Base-by-base conservation (phyloP, 108 stramenopile genomes). In the Thalassiosira profunda region DNA sequence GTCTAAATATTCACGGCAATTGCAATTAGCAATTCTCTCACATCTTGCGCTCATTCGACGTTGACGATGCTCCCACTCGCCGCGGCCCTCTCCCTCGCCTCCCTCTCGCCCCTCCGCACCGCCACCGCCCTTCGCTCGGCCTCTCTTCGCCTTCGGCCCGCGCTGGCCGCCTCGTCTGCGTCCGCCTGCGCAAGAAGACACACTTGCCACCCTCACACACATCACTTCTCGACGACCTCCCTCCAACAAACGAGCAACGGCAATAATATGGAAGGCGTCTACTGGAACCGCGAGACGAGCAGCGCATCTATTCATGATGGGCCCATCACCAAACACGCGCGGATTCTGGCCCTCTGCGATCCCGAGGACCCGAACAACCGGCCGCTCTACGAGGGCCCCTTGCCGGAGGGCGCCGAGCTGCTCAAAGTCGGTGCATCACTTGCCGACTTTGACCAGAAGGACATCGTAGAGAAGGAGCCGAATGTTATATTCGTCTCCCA, bases 401-500 rank as follows among this genome's bases (percentile, higher is more conserved):
- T 93, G 2, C 92, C 92, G 21, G 51, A 76, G 40, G 88, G 88
- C 1, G 76, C 82, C 25, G 47, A 66, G 38, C 38, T 93, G 6
- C 64, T 93, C 11, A 81, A 75, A 8, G 61, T 88, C 17, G 92
- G 89, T 42, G 56, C 76, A 4, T 36, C 72, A 0, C 42, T 86
- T 4, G 86, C 75, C 0, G 84, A 87, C 45, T 87, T 93, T 71
- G 82, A 86, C 44, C 36, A 85, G 24, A 74, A 66, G 4, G 30
- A 45, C 4, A 63, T 90, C 9, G 41, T 64, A 36, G 31, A 43
- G 54, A 67, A 80, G 55, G 36, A 88, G 8, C 80, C 87, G 36
- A 91, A 90, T 72, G 89, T 90, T 17, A 66, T 87, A 14, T 91
- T 91, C 73, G 86, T 89, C 30, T 83, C 80, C 12, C 82, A 84